These are phyloP conservation scores for Pouteria campechiana DNA, from an alignment of 179 eudicot genomes.

Conservation along the genomic window DNA sequence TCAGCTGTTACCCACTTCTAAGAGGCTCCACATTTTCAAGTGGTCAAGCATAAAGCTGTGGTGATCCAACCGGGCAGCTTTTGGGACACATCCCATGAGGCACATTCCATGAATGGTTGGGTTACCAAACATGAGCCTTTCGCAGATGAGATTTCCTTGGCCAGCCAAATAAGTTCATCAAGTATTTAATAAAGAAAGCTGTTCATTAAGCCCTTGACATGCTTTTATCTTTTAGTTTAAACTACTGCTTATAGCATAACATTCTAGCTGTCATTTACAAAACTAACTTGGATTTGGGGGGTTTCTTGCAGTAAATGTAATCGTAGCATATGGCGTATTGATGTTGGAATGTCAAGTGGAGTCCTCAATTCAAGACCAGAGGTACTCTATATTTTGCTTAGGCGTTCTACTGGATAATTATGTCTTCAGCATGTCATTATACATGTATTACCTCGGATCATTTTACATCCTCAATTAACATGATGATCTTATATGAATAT, in stretches of 20 bases:
- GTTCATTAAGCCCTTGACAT: neutral
- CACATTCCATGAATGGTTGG: neutral
- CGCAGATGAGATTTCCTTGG: neutral
- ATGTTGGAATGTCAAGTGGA: constrained; percentile 98
- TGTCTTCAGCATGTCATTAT: no score
- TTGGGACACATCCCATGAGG: no score
- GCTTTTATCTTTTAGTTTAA: neutral
- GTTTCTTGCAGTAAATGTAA: constrained; percentile 48
- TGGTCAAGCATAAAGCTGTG: no score
- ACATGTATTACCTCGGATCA: no score
- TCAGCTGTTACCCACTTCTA: no score
- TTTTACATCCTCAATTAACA: no score
- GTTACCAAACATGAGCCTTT: neutral
- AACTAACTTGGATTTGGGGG: neutral
- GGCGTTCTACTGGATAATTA: neutral
- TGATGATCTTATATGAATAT: no score
- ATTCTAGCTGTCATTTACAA: neutral
- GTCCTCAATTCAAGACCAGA: constrained; percentile 90
- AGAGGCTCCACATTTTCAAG: no score
- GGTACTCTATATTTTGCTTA: constrained; percentile 26
- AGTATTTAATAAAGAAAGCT: neutral
- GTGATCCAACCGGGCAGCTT: neutral
- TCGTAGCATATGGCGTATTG: constrained; percentile 93
- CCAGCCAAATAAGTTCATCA: neutral
- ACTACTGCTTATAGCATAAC: neutral